Conservation (phyloP, 768 basidiomycete genomes). For the Lentinula guzmanii region DNA sequence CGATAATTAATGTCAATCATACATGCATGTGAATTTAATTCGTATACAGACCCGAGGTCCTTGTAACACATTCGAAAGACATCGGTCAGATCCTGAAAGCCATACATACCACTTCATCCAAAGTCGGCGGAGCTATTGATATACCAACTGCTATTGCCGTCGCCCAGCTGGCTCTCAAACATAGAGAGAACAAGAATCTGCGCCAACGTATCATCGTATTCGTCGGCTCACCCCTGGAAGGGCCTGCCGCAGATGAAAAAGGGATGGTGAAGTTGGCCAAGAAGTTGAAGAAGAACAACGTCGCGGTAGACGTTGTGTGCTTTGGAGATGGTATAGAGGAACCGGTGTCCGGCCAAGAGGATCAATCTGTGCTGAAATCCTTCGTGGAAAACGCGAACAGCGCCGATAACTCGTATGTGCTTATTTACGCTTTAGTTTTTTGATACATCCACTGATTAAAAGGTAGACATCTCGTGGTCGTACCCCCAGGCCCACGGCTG, state of each 20-base stretch:
- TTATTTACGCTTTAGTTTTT: background rate
- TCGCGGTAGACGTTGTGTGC: constrained; percentile 85
- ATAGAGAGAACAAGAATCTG: constrained; percentile 97
- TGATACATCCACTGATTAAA: background rate
- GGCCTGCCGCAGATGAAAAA: constrained; percentile 65
- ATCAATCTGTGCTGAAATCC: constrained; percentile 59
- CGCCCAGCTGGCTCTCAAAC: constrained; percentile 94
- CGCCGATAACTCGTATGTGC: constrained; percentile 79
- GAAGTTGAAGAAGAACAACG: constrained; percentile 99
- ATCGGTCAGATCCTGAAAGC: constrained; percentile 85
- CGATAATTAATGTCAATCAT: constrained; percentile 12
- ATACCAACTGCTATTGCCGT: constrained; percentile 88
- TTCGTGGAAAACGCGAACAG: constrained; percentile 82
- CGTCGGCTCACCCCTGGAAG: constrained; percentile 82
- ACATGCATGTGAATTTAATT: background rate
- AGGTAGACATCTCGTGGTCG: constrained; percentile 70
- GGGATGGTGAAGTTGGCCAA: constrained; percentile 86
- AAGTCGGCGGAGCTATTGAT: constrained; percentile 78
- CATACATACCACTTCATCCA: constrained; percentile 59
- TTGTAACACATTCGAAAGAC: constrained; percentile 95
- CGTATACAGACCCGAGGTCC: constrained; percentile 78
- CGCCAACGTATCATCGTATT: constrained; percentile 95
- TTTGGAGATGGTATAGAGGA: constrained; percentile 89
- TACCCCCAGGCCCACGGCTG: constrained; percentile 73
- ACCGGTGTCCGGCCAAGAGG: constrained; percentile 40